Base-by-base conservation (phyloP, 805 yeast species). In the Nakazawaea ernobii region DNA sequence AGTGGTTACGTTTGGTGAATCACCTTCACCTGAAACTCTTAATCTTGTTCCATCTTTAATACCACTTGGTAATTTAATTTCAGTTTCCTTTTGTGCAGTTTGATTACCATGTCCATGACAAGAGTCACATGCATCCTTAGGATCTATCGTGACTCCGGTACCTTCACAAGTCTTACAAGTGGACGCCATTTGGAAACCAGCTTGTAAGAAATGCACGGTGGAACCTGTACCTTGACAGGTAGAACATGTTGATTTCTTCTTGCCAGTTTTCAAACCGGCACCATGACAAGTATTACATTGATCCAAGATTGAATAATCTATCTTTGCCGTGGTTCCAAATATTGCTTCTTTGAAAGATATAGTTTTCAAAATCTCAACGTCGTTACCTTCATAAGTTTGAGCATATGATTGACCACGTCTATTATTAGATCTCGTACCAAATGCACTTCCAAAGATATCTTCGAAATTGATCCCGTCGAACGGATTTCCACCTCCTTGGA, bases 161-260 rank as follows among this genome's bases (percentile, higher is more conserved):
- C 99, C 99, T 39, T 76, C 81, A 73, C 99, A 94, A 3, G 82
- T 69, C 43, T 74, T 74, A 75, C 99, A 94, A 10, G 97, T 89
- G 0, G 96, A 82, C 2, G 96, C 84, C 96, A 94, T 90, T 59
- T 91, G 97, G 77, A 92, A 94, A 0, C 98, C 98, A 4, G 95
- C 97, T 55, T 84, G 84, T 61, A 86, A 75, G 41, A 82, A 73
- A 58, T 92, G 97, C 17, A 90, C 85, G 14, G 84, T 80, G 32
- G 91, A 84, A 4, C 99, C 99, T 0, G 96, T 79, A 49, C 99
- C 99, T 48, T 89, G 88, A 71, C 99, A 94, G 2, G 87, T 68
- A 1, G 79, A 69, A 72, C 99, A 94, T 0, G 96, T 86, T 9
- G 80, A 68, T 59, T 87, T 85, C 65, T 78, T 76, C 51, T 79